Evolutionary conservation across 1,284 basidiomycete species (phyloP).

Genomic region (Grifola frondosa): DNA sequence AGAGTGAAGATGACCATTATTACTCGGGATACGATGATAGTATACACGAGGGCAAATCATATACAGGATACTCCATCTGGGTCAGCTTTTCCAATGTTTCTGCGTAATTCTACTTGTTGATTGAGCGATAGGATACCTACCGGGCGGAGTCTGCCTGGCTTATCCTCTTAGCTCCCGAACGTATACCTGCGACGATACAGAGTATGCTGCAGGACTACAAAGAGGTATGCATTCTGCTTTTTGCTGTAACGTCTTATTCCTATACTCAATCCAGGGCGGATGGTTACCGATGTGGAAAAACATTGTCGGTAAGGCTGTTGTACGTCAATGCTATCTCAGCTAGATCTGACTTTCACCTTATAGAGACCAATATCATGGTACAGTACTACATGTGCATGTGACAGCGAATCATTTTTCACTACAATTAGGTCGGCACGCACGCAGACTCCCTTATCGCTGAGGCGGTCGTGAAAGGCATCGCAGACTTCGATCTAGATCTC

Average conservation of each 20-base stretch:
- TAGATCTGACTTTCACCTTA: background rate
- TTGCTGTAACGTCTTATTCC: background rate
- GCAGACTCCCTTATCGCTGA: slow-evolving; percentile 82
- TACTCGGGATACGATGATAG: slow-evolving; percentile 76
- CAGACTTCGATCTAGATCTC: slow-evolving; percentile 59
- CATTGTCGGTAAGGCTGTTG: slow-evolving; percentile 53
- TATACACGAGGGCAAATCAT: slow-evolving; percentile 65
- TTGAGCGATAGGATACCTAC: slow-evolving; percentile 61
- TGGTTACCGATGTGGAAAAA: slow-evolving; percentile 94
- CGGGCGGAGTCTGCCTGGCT: slow-evolving; percentile 80
- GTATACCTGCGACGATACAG: slow-evolving; percentile 71
- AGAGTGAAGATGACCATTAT: slow-evolving; percentile 67
- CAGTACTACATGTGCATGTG: background rate
- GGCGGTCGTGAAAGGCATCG: slow-evolving; percentile 66
- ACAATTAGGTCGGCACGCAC: slow-evolving; percentile 70
- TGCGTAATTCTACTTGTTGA: background rate
- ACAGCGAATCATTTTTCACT: background rate
- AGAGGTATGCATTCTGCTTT: slow-evolving; percentile 41
- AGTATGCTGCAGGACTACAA: slow-evolving; percentile 81
- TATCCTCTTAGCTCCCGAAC: slow-evolving; percentile 74
- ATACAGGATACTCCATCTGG: slow-evolving; percentile 86
- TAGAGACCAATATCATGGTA: slow-evolving; percentile 75
- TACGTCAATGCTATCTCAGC: background rate
- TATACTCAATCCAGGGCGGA: slow-evolving; percentile 51
- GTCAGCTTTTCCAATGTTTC: slow-evolving; percentile 33